Conservation (phyloP, 2,329 filamentous ascomycete genomes). For the Penicillium sp. region DNA sequence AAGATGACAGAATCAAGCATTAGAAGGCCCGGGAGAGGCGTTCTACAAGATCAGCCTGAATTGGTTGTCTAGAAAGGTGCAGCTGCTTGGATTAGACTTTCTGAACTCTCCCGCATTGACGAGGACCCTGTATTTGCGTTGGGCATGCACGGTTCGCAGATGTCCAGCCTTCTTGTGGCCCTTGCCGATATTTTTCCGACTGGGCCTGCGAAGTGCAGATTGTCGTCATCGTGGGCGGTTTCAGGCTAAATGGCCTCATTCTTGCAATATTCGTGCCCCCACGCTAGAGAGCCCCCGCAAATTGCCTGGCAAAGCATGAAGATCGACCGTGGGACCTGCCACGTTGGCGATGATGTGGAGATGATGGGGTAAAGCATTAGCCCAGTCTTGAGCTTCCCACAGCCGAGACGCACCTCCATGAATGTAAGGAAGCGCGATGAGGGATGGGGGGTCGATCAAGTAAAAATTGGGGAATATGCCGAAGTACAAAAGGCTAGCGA, state of each 20-base stretch:
- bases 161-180: neutral
- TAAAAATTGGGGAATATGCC: neutral
- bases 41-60: constrained; percentile 1
- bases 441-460: neutral
- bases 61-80: neutral
- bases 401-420: neutral
- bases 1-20: neutral
- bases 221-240: neutral
- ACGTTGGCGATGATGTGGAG: constrained; percentile 11
- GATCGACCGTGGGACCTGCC: constrained; percentile 28
- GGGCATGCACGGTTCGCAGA: neutral
- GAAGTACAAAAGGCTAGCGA: neutral
- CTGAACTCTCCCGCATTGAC: neutral
- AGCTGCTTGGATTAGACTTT: neutral
- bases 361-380: neutral
- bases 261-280: neutral
- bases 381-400: neutral
- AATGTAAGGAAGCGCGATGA: neutral
- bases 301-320: neutral
- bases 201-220: neutral
- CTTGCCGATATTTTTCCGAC: neutral
- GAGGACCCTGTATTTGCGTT: neutral
- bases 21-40: neutral
- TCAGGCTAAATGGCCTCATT: constrained; percentile 11
- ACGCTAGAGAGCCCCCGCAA: constrained; percentile 14